Base-by-base conservation (phyloP, 108 stramenopile species). In the Nitzschia palea region DNA sequence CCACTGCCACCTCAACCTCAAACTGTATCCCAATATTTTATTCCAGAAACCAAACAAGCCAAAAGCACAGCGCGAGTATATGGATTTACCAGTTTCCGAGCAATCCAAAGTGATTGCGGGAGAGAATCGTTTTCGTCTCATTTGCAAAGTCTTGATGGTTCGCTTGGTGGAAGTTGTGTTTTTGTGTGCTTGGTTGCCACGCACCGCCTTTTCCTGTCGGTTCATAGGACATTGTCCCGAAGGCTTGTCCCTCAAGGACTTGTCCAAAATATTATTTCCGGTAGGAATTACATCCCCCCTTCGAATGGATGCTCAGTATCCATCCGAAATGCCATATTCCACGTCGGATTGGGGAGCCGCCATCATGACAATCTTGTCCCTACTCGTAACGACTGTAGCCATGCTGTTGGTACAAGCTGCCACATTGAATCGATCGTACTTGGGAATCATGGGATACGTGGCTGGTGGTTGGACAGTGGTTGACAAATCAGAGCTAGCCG, bases 361-460 rank as follows among this genome's bases (percentile, higher is more conserved):
- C 10, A 17, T 78, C 9, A 35, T 81, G 28, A 75, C 69, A 31
- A 31, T 81, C 25, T 44, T 80, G 22, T 84, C 85, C 2, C 67
- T 74, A 2, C 55, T 81, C n/a, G 35, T 84, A 1, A 61, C 80
- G 10, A 71, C 77, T 0, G 18, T 65, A 0, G 37, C 84, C 1
- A 48, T 85, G 29, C 57, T 87, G 26, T 33, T 84, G 57, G 79
- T 78, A 22, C 89, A 90, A 74, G 74, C 78, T 44, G 70, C 77
- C 17, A 77, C 80, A 14, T 71, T 85, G 70, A 80, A 86, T 59
- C 75, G 81, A 34, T 76, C 89, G 9, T 86, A 91, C 48, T 67
- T 91, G 51, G 86, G 84, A 17, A 84, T 83, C 14, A 82, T 78
- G 70, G 86, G 90, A 44, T 80, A 91, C 57, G 56, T 91, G 17